Evolutionary conservation across 495 filamentous ascomycete species (phyloP).

Genomic region (Aspergillus bertholletiae): DNA sequence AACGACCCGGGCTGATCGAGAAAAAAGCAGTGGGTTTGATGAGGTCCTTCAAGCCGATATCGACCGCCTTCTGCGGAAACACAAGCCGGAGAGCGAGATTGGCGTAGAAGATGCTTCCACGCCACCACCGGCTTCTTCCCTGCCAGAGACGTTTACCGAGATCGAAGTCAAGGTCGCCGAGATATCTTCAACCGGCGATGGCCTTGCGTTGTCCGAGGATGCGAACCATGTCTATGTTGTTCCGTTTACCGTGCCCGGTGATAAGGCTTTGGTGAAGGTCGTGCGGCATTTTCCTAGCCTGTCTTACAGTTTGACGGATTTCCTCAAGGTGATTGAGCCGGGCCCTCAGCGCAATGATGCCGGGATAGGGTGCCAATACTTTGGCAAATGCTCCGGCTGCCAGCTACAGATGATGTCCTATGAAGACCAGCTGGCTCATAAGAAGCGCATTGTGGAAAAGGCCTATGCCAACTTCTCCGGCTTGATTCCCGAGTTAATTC

Average conservation of each 20-base stretch:
- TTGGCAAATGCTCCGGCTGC: slow-evolving; percentile 82
- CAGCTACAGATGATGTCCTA: slow-evolving; percentile 98
- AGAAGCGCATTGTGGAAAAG: slow-evolving; percentile 82
- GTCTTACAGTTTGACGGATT: slow-evolving; percentile 70
- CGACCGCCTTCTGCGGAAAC: slow-evolving; percentile 52
- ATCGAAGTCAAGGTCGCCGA: slow-evolving; percentile 73
- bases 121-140: slow-evolving; percentile 18
- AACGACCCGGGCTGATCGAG: slow-evolving; percentile 46
- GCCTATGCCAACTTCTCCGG: slow-evolving; percentile 89
- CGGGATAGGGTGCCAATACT: slow-evolving; percentile 78
- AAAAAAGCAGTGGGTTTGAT: slow-evolving; percentile 47
- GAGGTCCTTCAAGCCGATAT: slow-evolving; percentile 75
- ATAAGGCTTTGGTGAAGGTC: slow-evolving; percentile 75
- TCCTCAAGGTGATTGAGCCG: slow-evolving; percentile 70
- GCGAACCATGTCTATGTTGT: slow-evolving; percentile 79
- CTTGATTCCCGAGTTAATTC: slow-evolving; percentile 70
- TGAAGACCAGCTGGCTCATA: slow-evolving; percentile 76
- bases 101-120: slow-evolving; percentile 18
- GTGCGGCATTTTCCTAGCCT: slow-evolving; percentile 59
- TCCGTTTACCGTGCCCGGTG: slow-evolving; percentile 84
- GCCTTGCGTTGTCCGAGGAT: slow-evolving; percentile 63
- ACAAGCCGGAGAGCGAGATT: slow-evolving; percentile 31
- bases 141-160: slow-evolving; percentile 69
- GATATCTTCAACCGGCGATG: slow-evolving; percentile 89
- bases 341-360: slow-evolving; percentile 74